Evolutionary conservation across 768 basidiomycete species (phyloP), one percentile per base, ranked within the genome.

Genomic region (Suillus lakei): DNA sequence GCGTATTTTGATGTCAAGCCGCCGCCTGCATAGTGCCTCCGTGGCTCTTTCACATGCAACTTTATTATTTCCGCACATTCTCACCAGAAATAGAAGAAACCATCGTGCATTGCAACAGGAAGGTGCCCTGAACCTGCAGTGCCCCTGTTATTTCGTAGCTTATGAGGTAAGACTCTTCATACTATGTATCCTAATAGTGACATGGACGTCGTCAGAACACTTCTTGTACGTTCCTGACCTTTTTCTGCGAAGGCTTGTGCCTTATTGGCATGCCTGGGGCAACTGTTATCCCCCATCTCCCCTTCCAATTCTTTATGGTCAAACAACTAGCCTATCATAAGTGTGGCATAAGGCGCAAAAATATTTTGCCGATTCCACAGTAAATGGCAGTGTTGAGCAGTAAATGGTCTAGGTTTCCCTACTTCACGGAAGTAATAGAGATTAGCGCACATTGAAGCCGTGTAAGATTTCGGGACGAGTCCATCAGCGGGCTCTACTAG

Each of bases 141-240:
- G 36, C 13, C 36, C 16, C 4, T 58, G 56, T 18, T 39, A 18
- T 39, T 4, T 56, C 15, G 8, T 56, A 16, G 38, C 2, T 58
- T 18, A 21, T 39, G 56, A 39, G 38, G 38, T 39, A 58, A 58
- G 56, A 39, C 2, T n/a, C n/a, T 39, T 18, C 15, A 26, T 26
- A 23, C 38, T 28, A 39, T 28, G 55, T 56, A 16, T 56, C 55
- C 55, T 26, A 56, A 56, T n/a, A n/a, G n/a, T n/a, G n/a, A n/a
- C 32, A 16, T 56, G 55, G 55, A 36, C 8, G n/a, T 58, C 4
- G 2, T 28, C 38, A 58, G 38, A 39, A 23, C 23, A 38, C n/a
- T 26, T 58, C 55, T 58, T 38, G 15, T 56, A 15, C 18, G 36
- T 56, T 36, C 56, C 56, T 59, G 58, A 41, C 39, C 26, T 21